phyloP scores from a whole-genome alignment of 148 eudicot genomes.

The Diospyros lotus region DNA sequence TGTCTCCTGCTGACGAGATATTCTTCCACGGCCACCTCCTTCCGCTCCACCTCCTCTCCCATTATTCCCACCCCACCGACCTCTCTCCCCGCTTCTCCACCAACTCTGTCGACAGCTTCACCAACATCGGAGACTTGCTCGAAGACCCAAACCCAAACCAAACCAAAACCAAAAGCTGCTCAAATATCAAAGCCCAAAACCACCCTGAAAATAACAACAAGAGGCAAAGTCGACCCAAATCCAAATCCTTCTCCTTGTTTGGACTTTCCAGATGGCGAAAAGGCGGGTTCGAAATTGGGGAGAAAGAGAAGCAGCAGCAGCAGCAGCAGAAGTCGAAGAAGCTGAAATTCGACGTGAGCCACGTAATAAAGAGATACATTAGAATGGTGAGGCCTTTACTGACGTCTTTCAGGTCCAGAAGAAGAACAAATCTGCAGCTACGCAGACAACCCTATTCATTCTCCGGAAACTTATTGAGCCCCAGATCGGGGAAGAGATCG shows the following conservation, averaged over 20 bases:
- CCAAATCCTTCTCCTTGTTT: conserved; percentile 60
- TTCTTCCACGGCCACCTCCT: conserved; percentile 78
- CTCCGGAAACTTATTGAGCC: conserved; percentile 40
- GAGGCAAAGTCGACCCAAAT: conserved; percentile 15
- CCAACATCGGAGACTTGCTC: conserved; percentile 33
- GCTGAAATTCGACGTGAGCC: conserved; percentile 45
- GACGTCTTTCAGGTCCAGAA: conserved; percentile 18
- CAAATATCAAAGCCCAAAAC: not conserved
- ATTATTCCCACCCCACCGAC: conserved; percentile 22
- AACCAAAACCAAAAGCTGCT: not conserved
- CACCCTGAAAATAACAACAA: not conserved
- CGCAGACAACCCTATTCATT: conserved; percentile 30
- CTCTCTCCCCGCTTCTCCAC: conserved; percentile 61
- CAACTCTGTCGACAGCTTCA: conserved; percentile 48
- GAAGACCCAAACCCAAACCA: not conserved
- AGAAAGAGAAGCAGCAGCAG: conserved; percentile 13
- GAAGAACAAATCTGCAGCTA: not conserved
- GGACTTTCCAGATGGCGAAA: conserved; percentile 43
- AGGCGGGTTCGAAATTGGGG: conserved; percentile 19
- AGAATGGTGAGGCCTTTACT: conserved; percentile 49
- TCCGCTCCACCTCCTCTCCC: conserved; percentile 62
- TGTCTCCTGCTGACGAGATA: conserved; percentile 76
- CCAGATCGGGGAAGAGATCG: conserved; percentile 13
- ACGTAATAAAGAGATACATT: conserved; percentile 47
- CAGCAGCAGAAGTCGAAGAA: conserved; percentile 27